phyloP scores from a whole-genome alignment of 2,329 filamentous ascomycete species.

The Geosmithia putterillii region DNA sequence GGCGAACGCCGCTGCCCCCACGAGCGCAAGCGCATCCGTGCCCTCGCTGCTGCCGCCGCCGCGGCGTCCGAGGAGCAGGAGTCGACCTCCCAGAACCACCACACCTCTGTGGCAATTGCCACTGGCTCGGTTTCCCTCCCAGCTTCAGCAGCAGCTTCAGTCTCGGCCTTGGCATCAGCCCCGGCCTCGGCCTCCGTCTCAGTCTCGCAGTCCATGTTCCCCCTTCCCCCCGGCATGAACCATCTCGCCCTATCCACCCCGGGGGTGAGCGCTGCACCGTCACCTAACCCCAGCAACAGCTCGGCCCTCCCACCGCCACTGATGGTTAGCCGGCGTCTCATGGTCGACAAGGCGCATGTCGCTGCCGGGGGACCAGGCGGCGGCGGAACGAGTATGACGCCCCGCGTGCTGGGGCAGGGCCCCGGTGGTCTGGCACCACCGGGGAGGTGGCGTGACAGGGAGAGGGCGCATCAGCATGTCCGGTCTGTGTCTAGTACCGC shows the following conservation, averaged over 20 bases:
- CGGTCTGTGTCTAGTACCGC: constrained; percentile 17
- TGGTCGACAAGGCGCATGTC: background rate
- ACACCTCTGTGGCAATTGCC: too few relatives aligned
- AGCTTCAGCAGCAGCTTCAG: too few relatives aligned
- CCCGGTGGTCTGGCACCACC: background rate
- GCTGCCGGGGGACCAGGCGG: background rate
- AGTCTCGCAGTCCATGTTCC: too few relatives aligned
- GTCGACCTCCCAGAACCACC: too few relatives aligned
- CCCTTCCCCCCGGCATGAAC: too few relatives aligned
- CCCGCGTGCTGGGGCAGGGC: background rate
- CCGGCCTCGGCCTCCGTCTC: too few relatives aligned
- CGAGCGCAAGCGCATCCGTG: constrained; percentile 6
- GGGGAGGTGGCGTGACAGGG: constrained; percentile 3
- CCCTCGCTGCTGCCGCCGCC: background rate
- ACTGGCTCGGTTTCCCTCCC: too few relatives aligned
- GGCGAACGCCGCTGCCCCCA: constrained; percentile 43
- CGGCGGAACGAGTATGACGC: background rate
- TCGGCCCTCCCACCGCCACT: too few relatives aligned
- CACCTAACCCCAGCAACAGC: background rate
- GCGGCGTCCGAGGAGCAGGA: background rate
- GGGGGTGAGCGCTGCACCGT: too few relatives aligned
- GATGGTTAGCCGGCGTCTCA: too few relatives aligned
- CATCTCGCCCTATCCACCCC: too few relatives aligned
- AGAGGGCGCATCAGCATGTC: constrained; percentile 15
- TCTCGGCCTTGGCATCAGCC: too few relatives aligned